Percentiles rank a stretch among this genome's conserved stretches.
phyloP scores from a whole-genome alignment of 2,329 filamentous ascomycete genomes.

The Arthroderma sp. region DNA sequence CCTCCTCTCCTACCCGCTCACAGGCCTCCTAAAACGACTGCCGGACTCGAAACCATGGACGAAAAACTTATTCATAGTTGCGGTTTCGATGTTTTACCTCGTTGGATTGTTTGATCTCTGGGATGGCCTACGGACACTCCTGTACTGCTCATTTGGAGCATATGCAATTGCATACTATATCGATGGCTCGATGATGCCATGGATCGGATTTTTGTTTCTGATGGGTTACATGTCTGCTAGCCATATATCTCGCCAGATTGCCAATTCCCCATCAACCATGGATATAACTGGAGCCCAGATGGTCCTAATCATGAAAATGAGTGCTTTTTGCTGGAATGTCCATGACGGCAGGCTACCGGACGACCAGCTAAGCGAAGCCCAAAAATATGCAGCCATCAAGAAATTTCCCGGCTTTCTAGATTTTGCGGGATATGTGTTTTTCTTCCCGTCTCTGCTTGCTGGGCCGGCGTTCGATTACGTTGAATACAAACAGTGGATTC shows the following conservation, averaged over 20 bases:
- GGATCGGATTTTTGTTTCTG: conserved; percentile 83
- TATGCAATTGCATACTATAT: conserved; percentile 77
- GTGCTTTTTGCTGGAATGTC: conserved; percentile 94
- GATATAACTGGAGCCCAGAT: conserved; percentile 95
- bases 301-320: conserved; percentile 96
- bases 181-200: conserved; percentile 89
- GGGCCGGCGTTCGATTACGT: conserved; percentile 91
- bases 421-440: conserved; percentile 81
- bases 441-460: conserved; percentile 81
- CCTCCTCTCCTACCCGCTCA: conserved; percentile 81
- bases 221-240: conserved; percentile 93
- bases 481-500: conserved; percentile 85
- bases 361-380: conserved; percentile 68
- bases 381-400: conserved; percentile 66
- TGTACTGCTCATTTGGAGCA: conserved; percentile 64
- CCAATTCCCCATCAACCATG: conserved; percentile 50
- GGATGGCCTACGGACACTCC: conserved; percentile 64
- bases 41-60: conserved; percentile 69
- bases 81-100: conserved; percentile 74
- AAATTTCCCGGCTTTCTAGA: conserved; percentile 65
- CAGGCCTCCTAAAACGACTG: conserved; percentile 74
- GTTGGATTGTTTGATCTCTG: conserved; percentile 89
- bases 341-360: conserved; percentile 76
- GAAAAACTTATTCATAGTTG: conserved; percentile 81
- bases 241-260: conserved; percentile 69